These are phyloP conservation scores for Yamadazyma akitaensis DNA, from an alignment of 805 yeast genomes.

Conservation along the genomic window DNA sequence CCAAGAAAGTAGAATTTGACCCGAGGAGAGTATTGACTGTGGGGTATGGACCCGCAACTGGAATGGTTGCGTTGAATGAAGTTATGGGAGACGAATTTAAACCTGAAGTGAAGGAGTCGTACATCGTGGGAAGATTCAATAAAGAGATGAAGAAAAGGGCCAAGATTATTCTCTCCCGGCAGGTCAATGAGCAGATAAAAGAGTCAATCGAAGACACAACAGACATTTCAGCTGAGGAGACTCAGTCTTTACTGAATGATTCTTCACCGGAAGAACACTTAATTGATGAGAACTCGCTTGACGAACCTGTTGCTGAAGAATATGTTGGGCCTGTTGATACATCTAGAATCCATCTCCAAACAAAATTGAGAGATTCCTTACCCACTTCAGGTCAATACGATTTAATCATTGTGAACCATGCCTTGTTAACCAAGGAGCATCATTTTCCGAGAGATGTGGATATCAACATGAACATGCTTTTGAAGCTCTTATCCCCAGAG, in stretches of 20 bases:
- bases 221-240: too few relatives aligned
- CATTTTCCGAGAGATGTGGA: slow-evolving; percentile 76
- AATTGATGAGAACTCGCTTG: background rate
- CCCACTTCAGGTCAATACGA: slow-evolving; percentile 64
- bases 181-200: slow-evolving; percentile 44
- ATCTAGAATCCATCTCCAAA: slow-evolving; percentile 48
- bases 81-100: slow-evolving; percentile 62
- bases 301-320: slow-evolving; percentile 10
- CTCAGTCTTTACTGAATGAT: background rate
- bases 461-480: slow-evolving; percentile 53
- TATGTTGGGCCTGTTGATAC: slow-evolving; percentile 52
- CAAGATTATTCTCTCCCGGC: slow-evolving; percentile 69
- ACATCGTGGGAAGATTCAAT: slow-evolving; percentile 57
- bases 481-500: slow-evolving; percentile 64
- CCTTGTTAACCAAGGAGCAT: slow-evolving; percentile 57
- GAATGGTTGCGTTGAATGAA: slow-evolving; percentile 84
- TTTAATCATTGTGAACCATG: slow-evolving; percentile 79
- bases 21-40: slow-evolving; percentile 74
- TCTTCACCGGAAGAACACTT: background rate
- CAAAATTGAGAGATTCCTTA: slow-evolving; percentile 52
- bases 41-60: slow-evolving; percentile 91
- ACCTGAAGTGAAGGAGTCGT: slow-evolving; percentile 66
- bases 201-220: too few relatives aligned
- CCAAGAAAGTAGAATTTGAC: slow-evolving; percentile 45
- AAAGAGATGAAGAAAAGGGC: slow-evolving; percentile 77